phyloP scores from a whole-genome alignment of 2,329 filamentous ascomycete species.

The Calonectria pseudoreteaudii region DNA sequence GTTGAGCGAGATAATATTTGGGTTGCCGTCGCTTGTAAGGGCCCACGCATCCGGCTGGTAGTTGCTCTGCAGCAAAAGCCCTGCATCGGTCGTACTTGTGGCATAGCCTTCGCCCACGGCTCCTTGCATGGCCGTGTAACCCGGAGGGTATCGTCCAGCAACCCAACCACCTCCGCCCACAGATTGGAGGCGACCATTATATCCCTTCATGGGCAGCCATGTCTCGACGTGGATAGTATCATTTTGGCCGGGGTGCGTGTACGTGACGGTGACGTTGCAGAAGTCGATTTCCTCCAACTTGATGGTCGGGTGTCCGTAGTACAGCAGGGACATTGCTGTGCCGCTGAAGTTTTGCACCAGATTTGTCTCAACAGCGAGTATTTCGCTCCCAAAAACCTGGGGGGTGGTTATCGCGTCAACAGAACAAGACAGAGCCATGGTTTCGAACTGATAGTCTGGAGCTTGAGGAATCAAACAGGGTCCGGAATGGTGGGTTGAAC shows the following conservation, averaged over 20 bases:
- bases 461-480: neutral
- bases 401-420: neutral
- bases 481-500: neutral
- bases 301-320: constrained; percentile 9
- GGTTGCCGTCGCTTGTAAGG: constrained; percentile 33
- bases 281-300: constrained; percentile 22
- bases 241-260: constrained; percentile 29
- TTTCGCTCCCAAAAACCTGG: neutral
- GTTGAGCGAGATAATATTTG: constrained; percentile 38
- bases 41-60: neutral
- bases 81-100: constrained; percentile 36
- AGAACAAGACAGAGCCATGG: neutral
- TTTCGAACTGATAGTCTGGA: neutral
- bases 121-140: constrained; percentile 32
- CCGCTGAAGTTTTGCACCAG: neutral
- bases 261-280: constrained; percentile 45
- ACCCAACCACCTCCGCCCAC: constrained; percentile 47
- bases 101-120: constrained; percentile 34
- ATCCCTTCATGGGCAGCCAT: constrained; percentile 41
- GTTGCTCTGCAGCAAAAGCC: constrained; percentile 4
- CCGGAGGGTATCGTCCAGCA: constrained; percentile 34
- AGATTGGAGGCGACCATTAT: constrained; percentile 47
- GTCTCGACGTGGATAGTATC: constrained; percentile 41
- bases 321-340: neutral
- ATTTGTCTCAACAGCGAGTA: neutral